phyloP scores from a whole-genome alignment of 768 basidiomycete genomes.

The Mycena epipterygia region DNA sequence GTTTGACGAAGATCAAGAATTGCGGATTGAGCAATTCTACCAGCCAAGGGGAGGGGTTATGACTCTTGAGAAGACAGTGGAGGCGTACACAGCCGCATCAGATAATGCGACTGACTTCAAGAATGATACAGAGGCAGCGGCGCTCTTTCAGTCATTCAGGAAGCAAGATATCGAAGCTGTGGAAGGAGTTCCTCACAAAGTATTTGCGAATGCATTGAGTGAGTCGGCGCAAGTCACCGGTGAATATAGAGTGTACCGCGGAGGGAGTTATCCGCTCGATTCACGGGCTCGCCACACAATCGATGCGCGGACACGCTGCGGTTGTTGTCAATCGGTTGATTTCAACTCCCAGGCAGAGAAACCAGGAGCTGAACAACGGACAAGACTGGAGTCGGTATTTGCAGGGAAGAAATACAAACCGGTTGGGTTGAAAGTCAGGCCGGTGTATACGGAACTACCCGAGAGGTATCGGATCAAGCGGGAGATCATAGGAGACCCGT shows the following conservation, averaged over 20 bases:
- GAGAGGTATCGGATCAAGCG: neutral
- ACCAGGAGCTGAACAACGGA: no score
- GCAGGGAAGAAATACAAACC: no score
- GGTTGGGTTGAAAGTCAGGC: slow-evolving; percentile 23
- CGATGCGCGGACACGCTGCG: no score
- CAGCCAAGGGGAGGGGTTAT: slow-evolving; percentile 23
- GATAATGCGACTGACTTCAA: neutral
- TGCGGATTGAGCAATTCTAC: slow-evolving; percentile 11
- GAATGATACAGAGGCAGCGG: neutral
- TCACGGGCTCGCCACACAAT: no score
- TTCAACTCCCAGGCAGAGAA: neutral
- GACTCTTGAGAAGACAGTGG: slow-evolving; percentile 9
- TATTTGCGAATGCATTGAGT: no score
- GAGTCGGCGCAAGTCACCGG: no score
- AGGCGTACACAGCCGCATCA: slow-evolving; percentile 12
- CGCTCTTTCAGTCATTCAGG: neutral
- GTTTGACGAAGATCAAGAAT: slow-evolving; percentile 14
- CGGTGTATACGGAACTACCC: slow-evolving; percentile 22
- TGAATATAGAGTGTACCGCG: no score
- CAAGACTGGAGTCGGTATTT: no score
- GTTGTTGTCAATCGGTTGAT: no score
- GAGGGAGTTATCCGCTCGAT: no score
- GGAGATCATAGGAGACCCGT: neutral
- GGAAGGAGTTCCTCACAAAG: no score
- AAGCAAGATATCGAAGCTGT: no score